Evolutionary conservation across 2,329 filamentous ascomycete species (phyloP), one percentile per base, ranked within the genome.

Genomic region (Knoxdaviesia capensis): DNA sequence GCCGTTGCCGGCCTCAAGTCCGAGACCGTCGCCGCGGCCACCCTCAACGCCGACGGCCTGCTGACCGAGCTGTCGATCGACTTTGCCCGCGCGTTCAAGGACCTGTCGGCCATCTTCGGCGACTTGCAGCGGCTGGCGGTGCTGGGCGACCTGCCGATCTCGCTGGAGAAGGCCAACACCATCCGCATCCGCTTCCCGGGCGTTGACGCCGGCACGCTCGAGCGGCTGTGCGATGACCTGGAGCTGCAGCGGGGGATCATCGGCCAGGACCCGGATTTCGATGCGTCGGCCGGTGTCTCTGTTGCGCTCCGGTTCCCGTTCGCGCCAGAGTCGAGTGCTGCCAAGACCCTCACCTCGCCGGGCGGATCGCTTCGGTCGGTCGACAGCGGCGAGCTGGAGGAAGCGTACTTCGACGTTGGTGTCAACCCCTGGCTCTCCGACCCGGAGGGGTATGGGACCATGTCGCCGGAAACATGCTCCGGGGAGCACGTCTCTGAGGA

Each of bases 101-200:
- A 94, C 49, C 68, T 94, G 11, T 76, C 82, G 3, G 72, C 75
- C 5, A 71, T 88, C 1, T 70, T 90, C 52, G 80, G 79, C 41
- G 90, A 98, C 52, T 65, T 98, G 6, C 80, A 83, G 52, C 74
- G 74, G 34, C 65, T 98, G 1, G 73, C 85, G 1, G 62, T 67
- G 1, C 59, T 96, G 1, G 90, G 90, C 1, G 86, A 94, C 53
- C 62, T 98, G 20, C 86, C 88, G 0, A 74, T 96, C 33, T 68
- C 74, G 0, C 68, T 94, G 41, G 74, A 84, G 50, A 69, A 71
- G 34, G 64, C 69, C 33, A 74, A 74, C 2, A 70, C 73, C 0
- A 62, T 94, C 4, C 76, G 86, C 33, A 76, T 96, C 2, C 79
- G 86, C 31, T 96, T 98, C 53, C 86, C 87, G 0, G 90, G 90